Percentiles rank a stretch among this genome's conserved stretches.
phyloP scores from a whole-genome alignment of 208 protist genomes.

The Blastocrithidia nonstop region DNA sequence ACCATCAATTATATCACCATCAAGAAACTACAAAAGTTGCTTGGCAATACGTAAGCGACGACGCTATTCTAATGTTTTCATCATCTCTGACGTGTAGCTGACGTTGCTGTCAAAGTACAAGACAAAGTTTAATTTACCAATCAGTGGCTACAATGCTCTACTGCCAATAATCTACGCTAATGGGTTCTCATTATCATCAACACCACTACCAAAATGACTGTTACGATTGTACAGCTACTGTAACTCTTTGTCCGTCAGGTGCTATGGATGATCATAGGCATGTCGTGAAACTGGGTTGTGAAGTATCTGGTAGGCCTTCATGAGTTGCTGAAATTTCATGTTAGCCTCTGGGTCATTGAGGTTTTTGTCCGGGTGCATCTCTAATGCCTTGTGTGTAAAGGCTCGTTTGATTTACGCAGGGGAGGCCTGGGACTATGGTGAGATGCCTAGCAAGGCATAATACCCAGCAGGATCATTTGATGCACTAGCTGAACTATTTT shows the following conservation, averaged over 20 bases:
- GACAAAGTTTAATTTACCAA: slow-evolving; percentile 21
- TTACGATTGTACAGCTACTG: too few species aligned
- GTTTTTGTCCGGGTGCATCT: slow-evolving; percentile 68
- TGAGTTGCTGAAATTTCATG: slow-evolving; percentile 31
- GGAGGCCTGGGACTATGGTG: slow-evolving; percentile 13
- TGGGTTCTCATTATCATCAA: slow-evolving; percentile 6
- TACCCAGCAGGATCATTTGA: too few species aligned
- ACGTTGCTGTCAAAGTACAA: slow-evolving; percentile 11
- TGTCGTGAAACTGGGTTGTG: slow-evolving; percentile 20
- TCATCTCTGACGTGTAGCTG: slow-evolving; percentile 9
- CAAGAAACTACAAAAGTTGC: slow-evolving; percentile 18
- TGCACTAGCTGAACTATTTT: not conserved
- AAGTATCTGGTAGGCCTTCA: slow-evolving; percentile 53
- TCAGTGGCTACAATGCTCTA: slow-evolving; percentile 24
- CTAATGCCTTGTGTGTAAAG: slow-evolving; percentile 31
- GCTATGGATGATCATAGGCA: slow-evolving; percentile 37
- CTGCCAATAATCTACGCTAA: slow-evolving; percentile 25
- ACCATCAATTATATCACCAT: slow-evolving; percentile 2
- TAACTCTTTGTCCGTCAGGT: not conserved
- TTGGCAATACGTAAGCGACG: slow-evolving; percentile 29
- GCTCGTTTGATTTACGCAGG: slow-evolving; percentile 46
- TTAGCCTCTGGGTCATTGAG: slow-evolving; percentile 20
- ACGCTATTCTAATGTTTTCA: slow-evolving; percentile 13
- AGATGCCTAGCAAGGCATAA: slow-evolving; percentile 35
- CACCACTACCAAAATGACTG: slow-evolving; percentile 4